Base-by-base conservation (phyloP, 169 alveolate genomes). In the Plasmodium gaboni region DNA sequence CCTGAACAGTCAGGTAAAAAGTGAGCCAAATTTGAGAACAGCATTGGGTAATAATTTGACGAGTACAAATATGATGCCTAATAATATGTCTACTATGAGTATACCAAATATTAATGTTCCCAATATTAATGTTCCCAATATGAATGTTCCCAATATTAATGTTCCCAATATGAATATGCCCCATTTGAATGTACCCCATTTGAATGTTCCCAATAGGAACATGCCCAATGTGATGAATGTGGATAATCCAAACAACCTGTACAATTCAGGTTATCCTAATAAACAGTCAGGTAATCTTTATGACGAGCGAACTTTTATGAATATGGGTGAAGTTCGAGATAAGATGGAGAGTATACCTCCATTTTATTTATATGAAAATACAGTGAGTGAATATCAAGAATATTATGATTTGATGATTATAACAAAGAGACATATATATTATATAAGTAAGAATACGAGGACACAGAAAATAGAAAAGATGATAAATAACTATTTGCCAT, bases 301-400 rank as follows among this genome's bases (percentile, higher is more conserved):
- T 10, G 48, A 28, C 64, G 51, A 51, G 26, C 22, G 15, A 5
- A 73, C 22, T 28, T 53, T 12, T 22, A 73, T 50, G 15, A 12
- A 24, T 24, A 19, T 22, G 24, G 63, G 48, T 9, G 73, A 74
- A 42, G 50, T 32, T 4, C n/a, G 48, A 46, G 87, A 44, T n/a
- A 63, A 61, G 10, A 7, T 67, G 22, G 73, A 69, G 44, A 70
- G 73, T 63, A 61, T 86, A 1, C 92, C 92, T 22, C 92, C 92
- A 15, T 86, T 86, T 50, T 86, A 70, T 65, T 64, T 86, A 71
- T 15, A 59, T n/a, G 92, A 86, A 57, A 63, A 86, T 24, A 86
- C 92, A 4, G 51, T 71, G n/a, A 86, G 92, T 32, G 92, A 86
- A 22, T 86, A 86, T 50, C 86, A 86, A 1, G 87, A 86, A 6